Evolutionary conservation across 78 protist genomes (phyloP), one percentile per base, ranked within the genome.

Genomic region (Trichosphaerium sp.): DNA sequence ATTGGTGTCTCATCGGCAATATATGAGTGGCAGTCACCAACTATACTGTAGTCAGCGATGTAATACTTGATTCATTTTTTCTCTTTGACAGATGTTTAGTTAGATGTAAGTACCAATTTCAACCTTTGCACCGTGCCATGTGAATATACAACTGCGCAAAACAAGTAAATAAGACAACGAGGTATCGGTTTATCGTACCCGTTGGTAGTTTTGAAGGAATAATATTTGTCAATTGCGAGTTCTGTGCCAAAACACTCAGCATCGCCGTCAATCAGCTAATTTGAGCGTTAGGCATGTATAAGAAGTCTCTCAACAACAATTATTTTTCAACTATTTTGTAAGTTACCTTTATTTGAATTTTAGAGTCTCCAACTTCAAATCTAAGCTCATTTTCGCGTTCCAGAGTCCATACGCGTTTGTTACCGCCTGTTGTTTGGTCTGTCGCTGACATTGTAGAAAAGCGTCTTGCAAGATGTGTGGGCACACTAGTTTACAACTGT

Each of bases 171-270:
- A n/a, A n/a, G n/a, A n/a, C n/a, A n/a, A n/a, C n/a, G n/a, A n/a
- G n/a, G n/a, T n/a, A n/a, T n/a, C n/a, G n/a, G n/a, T n/a, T n/a
- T n/a, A n/a, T n/a, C n/a, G n/a, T n/a, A n/a, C n/a, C 66, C 72
- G 34, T 79, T 77, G 1, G 42, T 57, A 8, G 41, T 28, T 31
- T 54, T 1, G n/a, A 85, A 61, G 35, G 31, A 39, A 44, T 85
- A 85, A n/a, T 32, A 29, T 49, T 35, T 62, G 5, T 28, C 39
- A 26, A 25, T 14, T 1, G 60, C 56, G 21, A 81, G 40, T 47
- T 85, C 90, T 14, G 85, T 62, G 41, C 90, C 90, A 39, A 85
- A 82, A 15, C 71, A 51, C 47, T 85, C 90, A 12, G 90, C 90
- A 4, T 28, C 62, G 1, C 90, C 90, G 7, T 69, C 63, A 31